phyloP scores from a whole-genome alignment of 1,284 basidiomycete species.

The Pascua guehoae region DNA sequence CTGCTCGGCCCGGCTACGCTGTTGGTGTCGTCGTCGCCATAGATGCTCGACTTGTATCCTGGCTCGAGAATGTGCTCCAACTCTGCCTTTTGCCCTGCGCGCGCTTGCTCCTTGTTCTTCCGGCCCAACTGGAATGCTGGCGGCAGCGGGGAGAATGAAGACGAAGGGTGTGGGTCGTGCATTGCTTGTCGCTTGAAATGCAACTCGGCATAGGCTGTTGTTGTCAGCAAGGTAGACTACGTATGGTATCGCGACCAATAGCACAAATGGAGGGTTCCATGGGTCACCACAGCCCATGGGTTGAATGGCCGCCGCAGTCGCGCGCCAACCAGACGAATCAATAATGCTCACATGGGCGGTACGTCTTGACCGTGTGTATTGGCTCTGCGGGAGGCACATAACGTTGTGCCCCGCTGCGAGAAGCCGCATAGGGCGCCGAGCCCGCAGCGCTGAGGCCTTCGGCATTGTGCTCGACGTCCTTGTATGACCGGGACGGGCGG shows the following conservation, averaged over 20 bases:
- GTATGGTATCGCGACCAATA: too few relatives aligned
- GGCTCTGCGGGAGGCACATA: background rate
- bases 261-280: background rate
- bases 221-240: background rate
- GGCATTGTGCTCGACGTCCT: slow-evolving; percentile 36
- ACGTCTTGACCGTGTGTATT: slow-evolving; percentile 41
- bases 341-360: slow-evolving; percentile 39
- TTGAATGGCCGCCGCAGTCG: too few relatives aligned
- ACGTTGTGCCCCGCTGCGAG: background rate
- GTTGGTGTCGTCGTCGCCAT: slow-evolving; percentile 22
- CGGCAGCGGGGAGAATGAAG: slow-evolving; percentile 37
- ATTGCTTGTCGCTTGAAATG: slow-evolving; percentile 34
- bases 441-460: slow-evolving; percentile 32
- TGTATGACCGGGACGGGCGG: slow-evolving; percentile 43
- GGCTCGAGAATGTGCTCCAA: slow-evolving; percentile 45
- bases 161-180: slow-evolving; percentile 38
- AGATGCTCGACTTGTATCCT: slow-evolving; percentile 30
- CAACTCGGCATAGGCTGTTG: slow-evolving; percentile 28
- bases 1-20: slow-evolving; percentile 34
- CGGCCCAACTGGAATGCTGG: slow-evolving; percentile 36
- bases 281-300: too few relatives aligned
- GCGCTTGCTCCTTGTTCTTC: slow-evolving; percentile 34
- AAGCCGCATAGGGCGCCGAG: slow-evolving; percentile 18
- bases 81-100: slow-evolving; percentile 39
- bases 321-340: background rate